Evolutionary conservation across 2,329 filamentous ascomycete genomes (phyloP), one percentile per base, ranked within the genome.

Genomic region (Teratosphaeriaceae sp.): DNA sequence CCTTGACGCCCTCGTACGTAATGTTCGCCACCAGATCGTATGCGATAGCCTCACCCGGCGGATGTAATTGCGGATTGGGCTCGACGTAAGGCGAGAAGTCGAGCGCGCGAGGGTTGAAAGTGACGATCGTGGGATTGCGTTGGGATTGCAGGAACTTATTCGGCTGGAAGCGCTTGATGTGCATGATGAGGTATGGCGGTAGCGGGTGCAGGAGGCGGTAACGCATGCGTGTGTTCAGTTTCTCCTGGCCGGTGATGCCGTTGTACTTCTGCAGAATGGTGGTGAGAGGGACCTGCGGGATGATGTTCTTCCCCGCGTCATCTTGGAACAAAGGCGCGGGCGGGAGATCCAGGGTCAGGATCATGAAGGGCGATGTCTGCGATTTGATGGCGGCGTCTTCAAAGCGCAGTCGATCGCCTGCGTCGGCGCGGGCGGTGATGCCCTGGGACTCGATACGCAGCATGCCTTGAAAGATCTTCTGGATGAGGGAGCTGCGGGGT

Each of bases 1-100:
- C 79, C 45, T 84, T 77, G 38, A 90, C 83, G 33, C 79, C 89
- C 73, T 84, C 90, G 71, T 84, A 90, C 47, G 82, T 94, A 50
- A 98, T 85, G 65, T 98, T 98, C 43, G 90, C 89, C 5, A 96
- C 88, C 13, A 98, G 78, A 63, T 98, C 92, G 66, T 98, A 98
- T 72, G 85, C 82, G 53, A 97, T 86, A 1, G 90, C 88, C 62
- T 94, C 88, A 2, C 84, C 79, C 0, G 79, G 78, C 0, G 82
- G 76, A 63, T 84, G 80, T 27, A 84, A 62, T 4, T 73, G 67
- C 0, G 87, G 85, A 58, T 89, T 87, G 0, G 90, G 89, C 67
- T 97, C 88, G 11, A 95, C 88, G 58, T 92, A 97, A 0, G 89
- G 88, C 4, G 82, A 76, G 72, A 96, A 82, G 63, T 98, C 88